phyloP scores from a whole-genome alignment of 129 eudicot genomes.

The Heracleum sosnowskyi region DNA sequence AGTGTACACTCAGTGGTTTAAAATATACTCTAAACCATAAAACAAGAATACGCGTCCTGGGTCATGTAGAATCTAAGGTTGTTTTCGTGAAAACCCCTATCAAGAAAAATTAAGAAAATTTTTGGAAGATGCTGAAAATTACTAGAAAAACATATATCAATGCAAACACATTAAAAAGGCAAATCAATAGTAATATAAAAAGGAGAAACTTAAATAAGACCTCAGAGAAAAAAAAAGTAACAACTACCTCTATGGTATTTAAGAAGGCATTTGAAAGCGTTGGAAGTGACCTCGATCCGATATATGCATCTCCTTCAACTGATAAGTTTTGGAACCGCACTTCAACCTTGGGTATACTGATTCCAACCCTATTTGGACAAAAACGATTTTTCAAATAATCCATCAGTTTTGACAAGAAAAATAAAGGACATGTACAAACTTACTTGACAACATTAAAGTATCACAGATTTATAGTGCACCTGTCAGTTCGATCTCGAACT shows the following conservation, averaged over 20 bases:
- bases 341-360: slow-evolving; percentile 65
- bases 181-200: no score
- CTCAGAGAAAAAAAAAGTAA: not conserved
- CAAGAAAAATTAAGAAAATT: no score
- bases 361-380: slow-evolving; percentile 46
- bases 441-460: not conserved
- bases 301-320: slow-evolving; percentile 60
- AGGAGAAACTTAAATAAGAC: no score
- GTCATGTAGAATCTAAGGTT: no score
- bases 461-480: slow-evolving; percentile 12
- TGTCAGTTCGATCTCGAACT: slow-evolving; percentile 52
- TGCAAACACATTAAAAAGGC: no score
- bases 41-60: no score
- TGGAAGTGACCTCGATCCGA: slow-evolving; percentile 75
- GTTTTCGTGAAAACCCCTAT: no score
- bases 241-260: slow-evolving; percentile 50
- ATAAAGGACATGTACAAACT: not conserved
- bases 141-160: no score
- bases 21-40: no score
- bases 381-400: not conserved
- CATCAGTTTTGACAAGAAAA: not conserved
- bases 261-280: slow-evolving; percentile 55
- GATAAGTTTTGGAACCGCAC: slow-evolving; percentile 54
- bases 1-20: no score
- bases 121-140: not conserved